Conservation (phyloP, 2,329 filamentous ascomycete genomes). For the Lecanosticta acicola region DNA sequence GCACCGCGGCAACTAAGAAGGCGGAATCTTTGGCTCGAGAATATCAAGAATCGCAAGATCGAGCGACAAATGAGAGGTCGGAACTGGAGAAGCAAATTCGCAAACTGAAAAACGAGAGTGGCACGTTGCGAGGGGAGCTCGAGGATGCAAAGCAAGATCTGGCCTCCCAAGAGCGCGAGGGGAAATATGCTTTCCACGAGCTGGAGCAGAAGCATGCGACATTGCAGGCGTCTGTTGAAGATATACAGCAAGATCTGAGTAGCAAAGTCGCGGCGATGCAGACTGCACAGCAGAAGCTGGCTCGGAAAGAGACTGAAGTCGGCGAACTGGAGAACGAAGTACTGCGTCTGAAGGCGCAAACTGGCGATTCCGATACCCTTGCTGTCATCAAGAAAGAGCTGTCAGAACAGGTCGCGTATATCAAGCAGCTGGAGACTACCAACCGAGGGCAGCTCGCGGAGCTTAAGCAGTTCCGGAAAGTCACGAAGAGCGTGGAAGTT, state of each 20-base stretch:
- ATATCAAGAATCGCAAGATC: slow-evolving; percentile 50
- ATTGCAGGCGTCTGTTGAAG: slow-evolving; percentile 50
- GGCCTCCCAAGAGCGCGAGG: slow-evolving; percentile 63
- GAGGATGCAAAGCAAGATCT: slow-evolving; percentile 76
- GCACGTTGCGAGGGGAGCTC: slow-evolving; percentile 69
- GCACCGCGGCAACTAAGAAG: slow-evolving; percentile 49
- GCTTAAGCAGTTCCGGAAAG: slow-evolving; percentile 71
- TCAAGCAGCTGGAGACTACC: slow-evolving; percentile 71
- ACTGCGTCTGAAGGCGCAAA: slow-evolving; percentile 75
- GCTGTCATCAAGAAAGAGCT: slow-evolving; percentile 81
- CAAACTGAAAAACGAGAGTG: slow-evolving; percentile 61
- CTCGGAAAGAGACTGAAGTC: slow-evolving; percentile 63
- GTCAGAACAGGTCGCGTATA: slow-evolving; percentile 86
- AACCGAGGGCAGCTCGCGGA: slow-evolving; percentile 76
- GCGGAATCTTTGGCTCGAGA: slow-evolving; percentile 51
- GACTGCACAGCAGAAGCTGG: slow-evolving; percentile 60
- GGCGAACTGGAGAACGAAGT: slow-evolving; percentile 77
- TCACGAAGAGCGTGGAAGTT: slow-evolving; percentile 82
- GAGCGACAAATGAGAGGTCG: slow-evolving; percentile 50
- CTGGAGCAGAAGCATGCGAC: slow-evolving; percentile 55
- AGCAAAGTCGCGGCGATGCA: slow-evolving; percentile 53
- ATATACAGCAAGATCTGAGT: slow-evolving; percentile 55
- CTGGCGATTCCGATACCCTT: slow-evolving; percentile 79
- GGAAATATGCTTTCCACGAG: slow-evolving; percentile 53
- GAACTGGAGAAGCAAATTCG: slow-evolving; percentile 52